phyloP scores from a whole-genome alignment of 768 basidiomycete genomes.

The Trametes gibbosa region DNA sequence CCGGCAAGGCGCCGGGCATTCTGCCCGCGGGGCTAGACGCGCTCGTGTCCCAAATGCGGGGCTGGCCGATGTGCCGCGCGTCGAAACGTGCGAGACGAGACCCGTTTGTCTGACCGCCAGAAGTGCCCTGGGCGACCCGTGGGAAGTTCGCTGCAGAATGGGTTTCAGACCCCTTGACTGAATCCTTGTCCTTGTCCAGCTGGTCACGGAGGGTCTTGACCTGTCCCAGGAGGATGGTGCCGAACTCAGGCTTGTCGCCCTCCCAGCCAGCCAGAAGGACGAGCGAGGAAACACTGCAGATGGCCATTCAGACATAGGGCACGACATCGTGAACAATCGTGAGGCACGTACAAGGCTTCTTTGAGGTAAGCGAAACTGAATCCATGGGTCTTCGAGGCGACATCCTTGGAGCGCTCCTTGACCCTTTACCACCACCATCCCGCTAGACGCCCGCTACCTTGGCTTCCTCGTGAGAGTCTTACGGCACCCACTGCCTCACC shows the following conservation, averaged over 20 bases:
- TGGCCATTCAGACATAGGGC: background rate
- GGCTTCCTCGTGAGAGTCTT: too few species aligned
- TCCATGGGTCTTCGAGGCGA: conserved; percentile 56
- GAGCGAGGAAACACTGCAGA: conserved; percentile 70
- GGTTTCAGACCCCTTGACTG: background rate
- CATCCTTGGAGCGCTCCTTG: too few species aligned
- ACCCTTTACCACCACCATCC: too few species aligned
- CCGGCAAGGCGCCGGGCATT: conserved; percentile 27
- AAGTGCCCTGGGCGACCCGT: background rate
- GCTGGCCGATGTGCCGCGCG: conserved; percentile 11
- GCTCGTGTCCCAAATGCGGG: conserved; percentile 24
- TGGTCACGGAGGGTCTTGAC: conserved; percentile 64
- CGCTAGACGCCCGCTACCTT: too few species aligned
- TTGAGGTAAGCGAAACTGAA: conserved; percentile 91
- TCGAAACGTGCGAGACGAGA: conserved; percentile 1
- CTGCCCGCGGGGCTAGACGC: conserved; percentile 1
- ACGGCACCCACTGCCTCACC: too few species aligned
- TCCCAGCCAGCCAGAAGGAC: conserved; percentile 58
- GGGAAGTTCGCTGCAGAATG: background rate
- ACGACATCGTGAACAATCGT: background rate
- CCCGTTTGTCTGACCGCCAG: background rate
- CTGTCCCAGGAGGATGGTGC: conserved; percentile 48
- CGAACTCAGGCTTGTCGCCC: conserved; percentile 48
- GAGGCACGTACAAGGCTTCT: conserved; percentile 71
- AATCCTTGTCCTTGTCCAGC: conserved; percentile 47